Evolutionary conservation across 2,329 filamentous ascomycete genomes (phyloP).

Genomic region (Huntiella decipiens): DNA sequence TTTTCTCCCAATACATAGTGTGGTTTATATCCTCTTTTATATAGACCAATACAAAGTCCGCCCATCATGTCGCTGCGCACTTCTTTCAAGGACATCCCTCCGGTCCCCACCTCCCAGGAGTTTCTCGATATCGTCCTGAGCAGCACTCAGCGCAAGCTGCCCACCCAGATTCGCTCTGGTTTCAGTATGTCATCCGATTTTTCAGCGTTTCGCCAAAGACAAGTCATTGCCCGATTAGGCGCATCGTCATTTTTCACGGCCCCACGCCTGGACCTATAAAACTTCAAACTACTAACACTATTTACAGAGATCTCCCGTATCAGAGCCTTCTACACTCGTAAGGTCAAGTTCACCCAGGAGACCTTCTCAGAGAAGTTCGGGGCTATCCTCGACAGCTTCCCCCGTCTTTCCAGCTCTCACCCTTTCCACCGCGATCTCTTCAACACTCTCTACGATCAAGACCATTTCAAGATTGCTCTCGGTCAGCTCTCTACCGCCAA

Average conservation of each 20-base stretch:
- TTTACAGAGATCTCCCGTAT: constrained; percentile 11
- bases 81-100: constrained; percentile 60
- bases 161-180: constrained; percentile 85
- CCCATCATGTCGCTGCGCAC: constrained; percentile 18
- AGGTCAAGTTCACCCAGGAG: constrained; percentile 96
- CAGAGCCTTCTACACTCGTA: constrained; percentile 74
- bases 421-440: constrained; percentile 70
- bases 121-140: constrained; percentile 96
- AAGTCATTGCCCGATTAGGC: too few relatives aligned
- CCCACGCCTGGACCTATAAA: too few relatives aligned
- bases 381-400: constrained; percentile 81
- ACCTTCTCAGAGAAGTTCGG: constrained; percentile 90
- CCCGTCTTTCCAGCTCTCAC: constrained; percentile 81
- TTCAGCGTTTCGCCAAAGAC: neutral
- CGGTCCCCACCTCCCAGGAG: constrained; percentile 81
- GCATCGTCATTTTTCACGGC: too few relatives aligned
- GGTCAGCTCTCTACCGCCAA: constrained; percentile 93
- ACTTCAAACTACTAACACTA: neutral
- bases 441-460: constrained; percentile 96
- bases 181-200: constrained; percentile 45
- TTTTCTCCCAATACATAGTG: too few relatives aligned
- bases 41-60: neutral
- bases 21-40: too few relatives aligned
- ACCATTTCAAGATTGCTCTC: constrained; percentile 92
- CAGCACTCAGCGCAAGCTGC: constrained; percentile 76